These are phyloP conservation scores for Kokia cookei DNA, from an alignment of 441 rosid genomes.

Conservation along the genomic window DNA sequence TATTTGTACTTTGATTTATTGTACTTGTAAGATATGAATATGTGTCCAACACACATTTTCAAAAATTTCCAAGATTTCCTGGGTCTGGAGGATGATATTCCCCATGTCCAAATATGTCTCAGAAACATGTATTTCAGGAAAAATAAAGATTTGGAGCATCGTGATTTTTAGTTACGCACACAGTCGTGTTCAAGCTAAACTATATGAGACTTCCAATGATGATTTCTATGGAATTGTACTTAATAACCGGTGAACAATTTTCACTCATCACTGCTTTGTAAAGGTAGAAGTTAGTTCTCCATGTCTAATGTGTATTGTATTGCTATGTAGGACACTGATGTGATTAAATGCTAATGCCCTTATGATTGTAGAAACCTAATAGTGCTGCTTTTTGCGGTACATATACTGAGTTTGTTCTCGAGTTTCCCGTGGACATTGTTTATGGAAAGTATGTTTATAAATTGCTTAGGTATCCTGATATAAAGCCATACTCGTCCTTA, in stretches of 20 bases:
- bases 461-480: neutral
- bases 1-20: no score
- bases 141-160: neutral
- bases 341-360: neutral
- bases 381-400: no score
- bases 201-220: neutral
- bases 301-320: neutral
- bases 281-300: neutral
- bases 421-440: neutral
- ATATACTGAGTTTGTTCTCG: neutral
- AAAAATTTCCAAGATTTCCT: neutral
- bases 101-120: neutral
- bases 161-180: neutral
- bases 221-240: neutral
- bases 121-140: neutral
- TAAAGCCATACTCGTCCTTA: neutral
- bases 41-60: neutral
- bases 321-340: neutral
- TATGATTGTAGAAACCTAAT: neutral
- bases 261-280: neutral
- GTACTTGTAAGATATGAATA: no score
- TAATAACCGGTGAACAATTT: neutral
- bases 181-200: neutral
- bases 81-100: neutral
- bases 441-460: neutral